Conservation (phyloP, 768 basidiomycete species). For the Mycena kentingensis region DNA sequence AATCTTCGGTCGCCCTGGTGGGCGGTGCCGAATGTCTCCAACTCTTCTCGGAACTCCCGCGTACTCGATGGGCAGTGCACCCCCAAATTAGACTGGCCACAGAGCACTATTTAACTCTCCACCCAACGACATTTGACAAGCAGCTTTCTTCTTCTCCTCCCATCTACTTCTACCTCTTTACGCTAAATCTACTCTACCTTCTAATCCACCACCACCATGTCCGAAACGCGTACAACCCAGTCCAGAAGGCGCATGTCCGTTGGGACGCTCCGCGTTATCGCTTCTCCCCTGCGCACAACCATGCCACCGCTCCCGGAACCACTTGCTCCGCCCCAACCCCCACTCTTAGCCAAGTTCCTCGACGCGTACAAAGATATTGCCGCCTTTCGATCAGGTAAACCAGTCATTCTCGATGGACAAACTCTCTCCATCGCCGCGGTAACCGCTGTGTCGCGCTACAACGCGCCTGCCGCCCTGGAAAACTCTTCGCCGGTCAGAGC, state of each 20-base stretch:
- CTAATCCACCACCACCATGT: conserved; percentile 15
- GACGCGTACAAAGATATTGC: conserved; percentile 64
- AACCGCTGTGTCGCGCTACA: conserved; percentile 71
- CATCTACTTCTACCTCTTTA: conserved; percentile 3
- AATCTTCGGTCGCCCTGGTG: not conserved
- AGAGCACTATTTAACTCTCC: conserved; percentile 3
- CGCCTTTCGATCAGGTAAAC: conserved; percentile 64
- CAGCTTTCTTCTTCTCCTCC: conserved; percentile 1
- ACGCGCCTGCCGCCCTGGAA: conserved; percentile 53
- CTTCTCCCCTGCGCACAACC: conserved; percentile 19
- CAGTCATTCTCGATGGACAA: conserved; percentile 69
- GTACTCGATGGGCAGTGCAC: not conserved
- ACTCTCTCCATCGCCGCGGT: conserved; percentile 76
- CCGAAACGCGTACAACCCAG: conserved; percentile 20
- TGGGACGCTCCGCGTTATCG: conserved; percentile 16
- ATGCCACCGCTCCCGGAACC: conserved; percentile 17
- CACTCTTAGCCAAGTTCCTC: conserved; percentile 59
- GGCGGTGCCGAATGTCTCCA: not conserved
- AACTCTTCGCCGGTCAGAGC: conserved; percentile 47
- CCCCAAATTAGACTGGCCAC: not conserved
- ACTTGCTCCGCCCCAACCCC: conserved; percentile 22
- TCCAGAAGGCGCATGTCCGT: conserved; percentile 16
- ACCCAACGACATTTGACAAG: not conserved
- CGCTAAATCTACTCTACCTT: too few species aligned
- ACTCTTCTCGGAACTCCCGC: not conserved